Conservation (phyloP, 768 basidiomycete species). For the Boletus subparvulus region DNA sequence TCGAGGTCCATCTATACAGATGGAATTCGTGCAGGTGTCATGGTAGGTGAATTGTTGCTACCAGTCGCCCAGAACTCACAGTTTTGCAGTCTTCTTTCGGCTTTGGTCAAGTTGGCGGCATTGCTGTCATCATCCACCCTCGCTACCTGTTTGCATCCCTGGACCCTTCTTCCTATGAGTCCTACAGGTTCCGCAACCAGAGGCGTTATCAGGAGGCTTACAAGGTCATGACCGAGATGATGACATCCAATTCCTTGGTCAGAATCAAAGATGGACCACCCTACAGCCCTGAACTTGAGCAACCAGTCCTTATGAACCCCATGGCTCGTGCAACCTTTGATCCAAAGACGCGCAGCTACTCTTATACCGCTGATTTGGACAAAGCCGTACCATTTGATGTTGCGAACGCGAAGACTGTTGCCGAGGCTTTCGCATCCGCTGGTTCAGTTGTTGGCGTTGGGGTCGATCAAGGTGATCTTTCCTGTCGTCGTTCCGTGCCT, state of each 20-base stretch:
- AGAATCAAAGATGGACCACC: constrained; percentile 94
- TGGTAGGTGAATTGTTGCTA: constrained; percentile 52
- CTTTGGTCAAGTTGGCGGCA: constrained; percentile 98
- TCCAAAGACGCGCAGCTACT: constrained; percentile 83
- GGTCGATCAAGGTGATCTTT: constrained; percentile 76
- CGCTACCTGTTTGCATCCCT: constrained; percentile 86
- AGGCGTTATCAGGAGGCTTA: constrained; percentile 70
- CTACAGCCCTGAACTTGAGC: constrained; percentile 83
- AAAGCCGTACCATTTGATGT: constrained; percentile 53
- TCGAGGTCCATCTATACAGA: constrained; percentile 96
- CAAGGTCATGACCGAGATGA: constrained; percentile 93
- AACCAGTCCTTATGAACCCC: constrained; percentile 86
- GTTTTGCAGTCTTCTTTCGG: constrained; percentile 80
- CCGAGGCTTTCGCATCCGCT: constrained; percentile 40
- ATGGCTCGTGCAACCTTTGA: constrained; percentile 82
- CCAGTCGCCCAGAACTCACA: background rate
- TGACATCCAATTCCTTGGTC: constrained; percentile 91
- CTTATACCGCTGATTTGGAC: constrained; percentile 66
- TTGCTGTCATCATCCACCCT: constrained; percentile 84
- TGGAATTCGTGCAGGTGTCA: constrained; percentile 81
- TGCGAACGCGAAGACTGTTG: constrained; percentile 66
- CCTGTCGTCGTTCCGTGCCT: background rate
- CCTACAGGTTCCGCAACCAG: constrained; percentile 71
- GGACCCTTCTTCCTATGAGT: constrained; percentile 71
- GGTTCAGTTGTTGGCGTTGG: constrained; percentile 72